Percentiles rank a stretch among this genome's conserved stretches.
Evolutionary conservation across 768 basidiomycete genomes (phyloP).

Genomic region (Symmetrospora coprosmae): DNA sequence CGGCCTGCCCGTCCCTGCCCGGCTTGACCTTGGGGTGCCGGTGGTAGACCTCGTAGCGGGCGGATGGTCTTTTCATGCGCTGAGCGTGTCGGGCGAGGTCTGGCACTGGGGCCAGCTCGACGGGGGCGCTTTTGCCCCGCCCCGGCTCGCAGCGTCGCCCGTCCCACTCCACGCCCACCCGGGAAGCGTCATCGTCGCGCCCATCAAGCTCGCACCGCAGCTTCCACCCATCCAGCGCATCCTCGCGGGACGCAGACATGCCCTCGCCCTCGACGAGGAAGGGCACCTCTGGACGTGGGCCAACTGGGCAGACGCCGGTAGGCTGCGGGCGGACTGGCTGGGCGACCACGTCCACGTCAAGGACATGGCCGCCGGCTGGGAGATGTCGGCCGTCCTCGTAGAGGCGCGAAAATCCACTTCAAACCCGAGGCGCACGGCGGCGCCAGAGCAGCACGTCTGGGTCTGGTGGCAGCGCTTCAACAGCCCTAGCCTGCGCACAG

Average conservation of each 20-base stretch:
- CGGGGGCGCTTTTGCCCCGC: not conserved
- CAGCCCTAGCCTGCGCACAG: not conserved
- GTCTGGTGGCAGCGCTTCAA: constrained; percentile 6
- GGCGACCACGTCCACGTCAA: constrained; percentile 34
- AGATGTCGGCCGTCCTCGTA: constrained; percentile 59
- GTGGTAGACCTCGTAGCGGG: constrained; percentile 63
- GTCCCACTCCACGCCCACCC: constrained; percentile 1
- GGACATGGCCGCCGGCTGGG: constrained; percentile 65
- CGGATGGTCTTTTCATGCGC: constrained; percentile 78
- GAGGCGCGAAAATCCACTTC: constrained; percentile 64
- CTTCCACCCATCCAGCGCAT: constrained; percentile 15
- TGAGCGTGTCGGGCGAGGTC: constrained; percentile 59
- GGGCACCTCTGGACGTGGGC: constrained; percentile 58
- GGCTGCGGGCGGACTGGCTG: not conserved
- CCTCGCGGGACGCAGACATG: constrained; percentile 67
- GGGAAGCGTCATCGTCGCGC: constrained; percentile 32
- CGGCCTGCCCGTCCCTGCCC: constrained; percentile 52
- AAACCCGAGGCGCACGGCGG: too few relatives aligned
- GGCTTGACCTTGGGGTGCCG: constrained; percentile 45
- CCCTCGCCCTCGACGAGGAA: constrained; percentile 50
- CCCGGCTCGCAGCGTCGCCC: constrained; percentile 49
- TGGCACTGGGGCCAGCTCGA: constrained; percentile 53
- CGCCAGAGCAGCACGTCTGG: not conserved
- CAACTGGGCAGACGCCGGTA: constrained; percentile 45
- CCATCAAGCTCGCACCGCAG: constrained; percentile 46